Percentiles rank a stretch among this genome's conserved stretches.
These are phyloP conservation scores for Apiotrichum sp. DNA, from an alignment of 1,284 basidiomycete species.

Conservation along the genomic window DNA sequence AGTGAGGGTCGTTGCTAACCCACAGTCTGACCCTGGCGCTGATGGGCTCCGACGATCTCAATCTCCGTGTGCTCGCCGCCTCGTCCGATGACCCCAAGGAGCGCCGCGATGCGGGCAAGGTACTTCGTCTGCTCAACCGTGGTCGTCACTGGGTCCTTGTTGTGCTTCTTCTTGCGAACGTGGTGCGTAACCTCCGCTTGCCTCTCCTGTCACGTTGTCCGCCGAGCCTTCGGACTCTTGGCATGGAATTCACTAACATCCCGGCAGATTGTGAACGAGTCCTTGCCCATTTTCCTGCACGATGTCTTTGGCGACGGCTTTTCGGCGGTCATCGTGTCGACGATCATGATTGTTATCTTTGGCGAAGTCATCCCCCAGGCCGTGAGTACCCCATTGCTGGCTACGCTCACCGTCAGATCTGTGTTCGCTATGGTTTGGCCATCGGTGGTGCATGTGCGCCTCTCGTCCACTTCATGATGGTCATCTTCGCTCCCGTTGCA, in stretches of 20 bases:
- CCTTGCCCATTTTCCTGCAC: slow-evolving; percentile 83
- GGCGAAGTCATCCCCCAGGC: slow-evolving; percentile 76
- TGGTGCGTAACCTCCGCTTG: slow-evolving; percentile 54
- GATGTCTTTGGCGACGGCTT: slow-evolving; percentile 78
- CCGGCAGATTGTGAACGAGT: slow-evolving; percentile 71
- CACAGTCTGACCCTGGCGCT: slow-evolving; percentile 71
- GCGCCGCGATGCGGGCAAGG: slow-evolving; percentile 64
- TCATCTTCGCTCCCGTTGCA: slow-evolving; percentile 66
- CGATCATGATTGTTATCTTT: slow-evolving; percentile 66
- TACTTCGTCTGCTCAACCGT: slow-evolving; percentile 66
- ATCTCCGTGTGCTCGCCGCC: slow-evolving; percentile 74
- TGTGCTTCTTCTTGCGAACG: slow-evolving; percentile 74
- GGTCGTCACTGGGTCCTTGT: slow-evolving; percentile 94
- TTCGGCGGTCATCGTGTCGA: slow-evolving; percentile 73
- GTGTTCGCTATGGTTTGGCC: slow-evolving; percentile 84
- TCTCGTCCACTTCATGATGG: slow-evolving; percentile 64
- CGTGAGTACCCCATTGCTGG: slow-evolving; percentile 26
- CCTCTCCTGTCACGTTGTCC: too few species aligned
- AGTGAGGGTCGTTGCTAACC: neutral
- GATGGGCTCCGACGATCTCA: slow-evolving; percentile 91
- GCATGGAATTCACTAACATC: neutral
- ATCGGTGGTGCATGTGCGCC: slow-evolving; percentile 87
- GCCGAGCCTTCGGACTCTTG: neutral
- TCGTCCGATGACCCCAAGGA: slow-evolving; percentile 69
- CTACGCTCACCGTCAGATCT: slow-evolving; percentile 54